A percentile compares a stretch with the other conserved stretches of the same genome.
phyloP scores from a whole-genome alignment of 139 green algal genomes.

The Monoraphidium neglectum region DNA sequence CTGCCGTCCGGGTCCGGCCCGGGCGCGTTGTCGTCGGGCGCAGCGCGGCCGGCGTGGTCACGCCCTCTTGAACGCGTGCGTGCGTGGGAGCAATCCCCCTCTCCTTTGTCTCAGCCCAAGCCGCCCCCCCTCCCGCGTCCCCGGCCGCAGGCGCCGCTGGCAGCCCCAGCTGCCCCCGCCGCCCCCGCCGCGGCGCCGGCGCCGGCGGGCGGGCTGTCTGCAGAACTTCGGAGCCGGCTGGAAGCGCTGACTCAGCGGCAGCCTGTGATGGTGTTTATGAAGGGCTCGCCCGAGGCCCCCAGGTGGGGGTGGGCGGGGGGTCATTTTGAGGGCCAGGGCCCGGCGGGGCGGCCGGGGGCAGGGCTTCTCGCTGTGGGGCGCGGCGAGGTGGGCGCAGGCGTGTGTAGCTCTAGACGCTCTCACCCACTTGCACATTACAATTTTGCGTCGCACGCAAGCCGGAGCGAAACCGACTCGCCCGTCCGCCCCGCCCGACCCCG shows the following conservation, averaged over 20 bases:
- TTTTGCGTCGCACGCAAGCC: too few relatives aligned
- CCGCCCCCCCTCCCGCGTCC: background rate
- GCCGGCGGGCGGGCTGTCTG: background rate
- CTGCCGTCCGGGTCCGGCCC: background rate
- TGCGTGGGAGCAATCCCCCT: background rate
- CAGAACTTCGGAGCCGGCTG: slow-evolving; percentile 46
- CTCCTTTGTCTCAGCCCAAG: background rate
- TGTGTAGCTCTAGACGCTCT: too few relatives aligned
- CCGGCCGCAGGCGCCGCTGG: slow-evolving; percentile 1
- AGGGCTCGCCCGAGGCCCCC: slow-evolving; percentile 70
- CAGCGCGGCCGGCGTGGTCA: background rate
- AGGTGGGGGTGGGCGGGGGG: too few relatives aligned
- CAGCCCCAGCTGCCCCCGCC: slow-evolving; percentile 16
- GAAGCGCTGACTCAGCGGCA: slow-evolving; percentile 47
- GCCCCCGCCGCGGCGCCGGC: slow-evolving; percentile 4
- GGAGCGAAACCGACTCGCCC: too few relatives aligned
- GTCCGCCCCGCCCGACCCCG: too few relatives aligned
- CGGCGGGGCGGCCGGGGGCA: too few relatives aligned
- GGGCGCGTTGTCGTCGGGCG: background rate
- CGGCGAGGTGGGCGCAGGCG: background rate
- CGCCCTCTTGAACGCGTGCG: too few relatives aligned
- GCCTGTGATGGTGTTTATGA: slow-evolving; percentile 82
- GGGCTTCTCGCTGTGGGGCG: too few relatives aligned
- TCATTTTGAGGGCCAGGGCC: too few relatives aligned
- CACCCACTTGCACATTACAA: too few relatives aligned